Conservation (phyloP, 306 rosid genomes). For the Cicer bijugum region DNA sequence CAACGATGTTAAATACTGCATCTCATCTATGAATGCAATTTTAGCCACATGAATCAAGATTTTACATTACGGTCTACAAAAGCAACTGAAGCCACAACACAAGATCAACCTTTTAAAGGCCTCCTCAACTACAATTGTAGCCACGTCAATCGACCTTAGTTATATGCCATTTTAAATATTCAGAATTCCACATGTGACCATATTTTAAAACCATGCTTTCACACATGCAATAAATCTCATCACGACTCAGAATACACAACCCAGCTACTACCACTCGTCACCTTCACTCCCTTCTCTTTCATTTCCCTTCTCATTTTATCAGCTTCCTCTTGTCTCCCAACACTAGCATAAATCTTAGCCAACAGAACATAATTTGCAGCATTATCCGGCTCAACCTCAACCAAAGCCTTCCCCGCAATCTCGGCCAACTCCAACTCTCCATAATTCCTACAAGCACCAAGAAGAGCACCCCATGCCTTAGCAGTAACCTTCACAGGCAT, state of each 20-base stretch:
- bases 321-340: conserved; percentile 76
- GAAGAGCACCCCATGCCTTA: conserved; percentile 83
- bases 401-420: conserved; percentile 69
- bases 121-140: too few relatives aligned
- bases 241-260: conserved; percentile 60
- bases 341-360: conserved; percentile 67
- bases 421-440: conserved; percentile 71
- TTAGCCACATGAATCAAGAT: too few relatives aligned
- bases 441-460: conserved; percentile 74
- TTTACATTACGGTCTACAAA: too few relatives aligned
- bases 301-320: conserved; percentile 58
- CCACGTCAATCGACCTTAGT: too few relatives aligned
- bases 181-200: too few relatives aligned
- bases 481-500: conserved; percentile 82
- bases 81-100: too few relatives aligned
- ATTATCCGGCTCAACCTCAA: conserved; percentile 75
- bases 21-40: neutral
- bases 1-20: neutral
- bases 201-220: neutral
- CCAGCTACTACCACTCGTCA: conserved; percentile 73
- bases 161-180: too few relatives aligned
- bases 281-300: conserved; percentile 65
- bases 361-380: conserved; percentile 73
- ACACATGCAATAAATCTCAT: conserved; percentile 18
- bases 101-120: too few relatives aligned